These are phyloP conservation scores for Globisporangium radiosum DNA, from an alignment of 352 stramenopile species.

Conservation along the genomic window DNA sequence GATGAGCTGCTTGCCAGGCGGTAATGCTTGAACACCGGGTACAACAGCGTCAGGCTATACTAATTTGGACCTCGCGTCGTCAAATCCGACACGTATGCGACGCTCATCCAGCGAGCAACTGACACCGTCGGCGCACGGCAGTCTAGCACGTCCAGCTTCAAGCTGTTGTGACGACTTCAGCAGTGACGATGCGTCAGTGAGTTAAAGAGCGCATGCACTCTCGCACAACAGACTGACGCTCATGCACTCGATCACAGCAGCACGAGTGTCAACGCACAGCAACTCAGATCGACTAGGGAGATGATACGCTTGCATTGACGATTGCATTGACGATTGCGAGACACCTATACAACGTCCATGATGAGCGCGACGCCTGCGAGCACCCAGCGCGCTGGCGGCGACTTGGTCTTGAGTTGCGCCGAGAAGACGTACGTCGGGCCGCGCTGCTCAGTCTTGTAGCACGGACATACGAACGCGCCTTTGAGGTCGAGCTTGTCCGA, in stretches of 20 bases:
- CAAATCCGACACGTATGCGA: too few relatives aligned
- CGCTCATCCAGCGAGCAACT: slow-evolving; percentile 17
- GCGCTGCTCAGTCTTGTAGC: slow-evolving; percentile 96
- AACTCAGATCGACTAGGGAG: too few relatives aligned
- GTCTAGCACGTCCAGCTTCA: slow-evolving; percentile 21
- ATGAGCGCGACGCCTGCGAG: slow-evolving; percentile 95
- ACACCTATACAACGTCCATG: slow-evolving; percentile 83
- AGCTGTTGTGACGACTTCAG: background rate
- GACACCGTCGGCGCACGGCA: slow-evolving; percentile 42
- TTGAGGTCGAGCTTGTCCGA: slow-evolving; percentile 94
- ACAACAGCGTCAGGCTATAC: too few relatives aligned
- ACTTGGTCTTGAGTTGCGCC: slow-evolving; percentile 97
- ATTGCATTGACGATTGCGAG: too few relatives aligned
- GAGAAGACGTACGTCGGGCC: slow-evolving; percentile 97
- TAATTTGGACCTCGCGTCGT: too few relatives aligned
- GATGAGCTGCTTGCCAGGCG: too few relatives aligned
- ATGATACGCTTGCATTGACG: too few relatives aligned
- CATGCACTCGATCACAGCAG: too few relatives aligned
- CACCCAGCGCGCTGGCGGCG: slow-evolving; percentile 90
- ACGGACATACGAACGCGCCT: slow-evolving; percentile 93
- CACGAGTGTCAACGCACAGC: too few relatives aligned
- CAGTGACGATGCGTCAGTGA: too few relatives aligned
- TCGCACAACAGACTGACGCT: background rate
- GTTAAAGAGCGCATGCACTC: background rate
- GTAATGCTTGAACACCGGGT: too few relatives aligned